Base-by-base conservation (phyloP, 2,329 filamentous ascomycete genomes). In the Microcyclosporella mali region DNA sequence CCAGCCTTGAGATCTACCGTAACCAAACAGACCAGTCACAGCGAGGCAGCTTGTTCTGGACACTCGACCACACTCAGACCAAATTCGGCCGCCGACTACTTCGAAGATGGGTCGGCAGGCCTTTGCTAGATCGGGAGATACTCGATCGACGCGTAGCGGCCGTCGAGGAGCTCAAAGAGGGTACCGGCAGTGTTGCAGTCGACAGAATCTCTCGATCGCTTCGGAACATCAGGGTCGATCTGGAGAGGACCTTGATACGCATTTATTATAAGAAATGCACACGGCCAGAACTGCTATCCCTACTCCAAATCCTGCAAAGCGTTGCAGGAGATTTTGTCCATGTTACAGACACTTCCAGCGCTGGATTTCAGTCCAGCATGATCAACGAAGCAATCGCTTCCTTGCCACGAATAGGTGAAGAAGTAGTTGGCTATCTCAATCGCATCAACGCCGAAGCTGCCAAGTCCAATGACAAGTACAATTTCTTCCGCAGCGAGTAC, bases 201-300 rank as follows among this genome's bases (percentile, higher is more conserved):
- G 86, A 94, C 55, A 83, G 84, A 49, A 66, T 97, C 2, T 84
- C 81, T 50, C 74, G 71, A 15, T 69, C 97, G 8, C 73, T 98
- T 1, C 71, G 74, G 18, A 83, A 75, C 46, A 82, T 84, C 48
- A 87, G 77, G 60, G 81, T 78, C 4, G 92, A 98, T 60, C 78
- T 98, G 4, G 92, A 98, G 66, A 88, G 92, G 55, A 92, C 86
- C 48, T 72, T 98, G 34, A 89, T 97, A 57, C 80, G 92, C 33
- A 94, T 98, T 46, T 98, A 97, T 70, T 98, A 98, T 66, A 88
- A 89, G 37, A 95, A 94, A 68, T 97, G 89, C 64, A 85, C 86
- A 1, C 81, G 92, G 0, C 84, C 89, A 0, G 92, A 98, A 64
- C 78, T 98, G 3, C 73, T 97, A 2, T 79, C 78, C 1, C 83